Conservation (phyloP, 495 filamentous ascomycete species). For the Trichoderma asperelloides region DNA sequence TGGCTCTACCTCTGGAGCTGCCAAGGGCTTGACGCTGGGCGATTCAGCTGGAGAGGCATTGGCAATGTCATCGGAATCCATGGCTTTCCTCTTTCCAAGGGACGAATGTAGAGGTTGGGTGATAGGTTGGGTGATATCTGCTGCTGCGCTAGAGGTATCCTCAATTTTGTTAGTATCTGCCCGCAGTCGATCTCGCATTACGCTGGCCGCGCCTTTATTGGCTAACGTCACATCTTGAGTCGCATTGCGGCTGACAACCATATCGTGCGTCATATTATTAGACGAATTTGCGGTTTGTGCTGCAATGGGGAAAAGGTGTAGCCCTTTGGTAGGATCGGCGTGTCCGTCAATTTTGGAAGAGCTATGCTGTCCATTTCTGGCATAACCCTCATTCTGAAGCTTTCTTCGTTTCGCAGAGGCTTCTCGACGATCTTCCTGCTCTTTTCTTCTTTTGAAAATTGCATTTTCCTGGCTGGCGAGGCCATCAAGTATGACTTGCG, state of each 20-base stretch:
- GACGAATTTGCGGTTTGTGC: slow-evolving; percentile 32
- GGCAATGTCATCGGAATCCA: slow-evolving; percentile 50
- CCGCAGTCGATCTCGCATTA: slow-evolving; percentile 73
- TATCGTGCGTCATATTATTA: slow-evolving; percentile 72
- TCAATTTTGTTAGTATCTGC: slow-evolving; percentile 26
- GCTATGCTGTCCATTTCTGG: slow-evolving; percentile 17
- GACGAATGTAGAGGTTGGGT: slow-evolving; percentile 30
- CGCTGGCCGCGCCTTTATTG: slow-evolving; percentile 90
- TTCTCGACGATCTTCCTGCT: slow-evolving; percentile 72
- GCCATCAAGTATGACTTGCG: slow-evolving; percentile 80
- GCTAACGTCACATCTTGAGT: slow-evolving; percentile 69
- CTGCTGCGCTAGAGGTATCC: slow-evolving; percentile 5
- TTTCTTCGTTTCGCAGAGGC: slow-evolving; percentile 71
- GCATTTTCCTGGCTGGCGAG: slow-evolving; percentile 91
- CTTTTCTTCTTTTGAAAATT: slow-evolving; percentile 78
- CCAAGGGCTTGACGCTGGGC: neutral
- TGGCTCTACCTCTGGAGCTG: slow-evolving; percentile 49
- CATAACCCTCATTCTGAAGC: slow-evolving; percentile 50
- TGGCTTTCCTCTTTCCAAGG: slow-evolving; percentile 46
- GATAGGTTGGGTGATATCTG: slow-evolving; percentile 15
- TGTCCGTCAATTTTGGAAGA: neutral
- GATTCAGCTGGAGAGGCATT: slow-evolving; percentile 26
- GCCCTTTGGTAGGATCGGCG: slow-evolving; percentile 18
- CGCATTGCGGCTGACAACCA: slow-evolving; percentile 73
- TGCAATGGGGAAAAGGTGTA: slow-evolving; percentile 21